Evolutionary conservation across 768 basidiomycete species (phyloP).

Genomic region (Pleurotus sapidus): DNA sequence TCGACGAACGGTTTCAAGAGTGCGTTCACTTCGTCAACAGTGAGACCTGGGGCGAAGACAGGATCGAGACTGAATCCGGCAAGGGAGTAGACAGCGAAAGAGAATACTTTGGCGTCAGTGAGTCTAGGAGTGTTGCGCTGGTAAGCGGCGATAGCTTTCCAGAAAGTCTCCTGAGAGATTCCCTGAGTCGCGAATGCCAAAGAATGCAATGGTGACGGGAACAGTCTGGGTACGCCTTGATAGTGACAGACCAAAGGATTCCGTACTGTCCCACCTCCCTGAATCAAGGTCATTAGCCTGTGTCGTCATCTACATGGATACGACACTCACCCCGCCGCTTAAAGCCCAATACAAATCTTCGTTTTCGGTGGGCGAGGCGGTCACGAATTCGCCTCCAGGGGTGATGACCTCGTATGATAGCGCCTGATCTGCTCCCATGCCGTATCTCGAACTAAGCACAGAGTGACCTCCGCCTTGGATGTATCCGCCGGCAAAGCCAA

Average conservation of each 20-base stretch:
- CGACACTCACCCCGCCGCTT: slow-evolving; percentile 20
- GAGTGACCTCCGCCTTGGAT: slow-evolving; percentile 32
- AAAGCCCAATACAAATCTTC: slow-evolving; percentile 39
- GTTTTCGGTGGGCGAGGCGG: slow-evolving; percentile 29
- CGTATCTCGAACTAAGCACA: slow-evolving; percentile 20
- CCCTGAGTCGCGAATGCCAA: slow-evolving; percentile 10
- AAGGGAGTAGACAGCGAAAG: slow-evolving; percentile 6
- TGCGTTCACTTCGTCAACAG: slow-evolving; percentile 6
- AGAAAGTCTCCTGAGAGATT: slow-evolving; percentile 8
- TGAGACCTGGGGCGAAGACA: slow-evolving; percentile 6
- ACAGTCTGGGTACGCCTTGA: slow-evolving; percentile 9
- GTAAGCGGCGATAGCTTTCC: slow-evolving; percentile 11
- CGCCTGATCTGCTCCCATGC: slow-evolving; percentile 22
- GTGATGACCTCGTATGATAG: slow-evolving; percentile 37
- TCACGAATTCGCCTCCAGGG: slow-evolving; percentile 29
- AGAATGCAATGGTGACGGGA: slow-evolving; percentile 9
- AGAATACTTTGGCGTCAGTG: slow-evolving; percentile 8
- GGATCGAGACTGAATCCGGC: slow-evolving; percentile 9
- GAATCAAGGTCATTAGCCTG: not conserved
- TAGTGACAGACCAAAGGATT: slow-evolving; percentile 13
- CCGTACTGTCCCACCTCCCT: slow-evolving; percentile 14
- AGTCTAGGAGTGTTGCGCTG: slow-evolving; percentile 7
- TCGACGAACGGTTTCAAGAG: slow-evolving; percentile 10
- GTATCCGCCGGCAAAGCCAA: slow-evolving; percentile 29
- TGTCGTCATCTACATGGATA: not conserved